These are phyloP conservation scores for Phytophthora pisi DNA, from an alignment of 352 stramenopile genomes.

Conservation along the genomic window DNA sequence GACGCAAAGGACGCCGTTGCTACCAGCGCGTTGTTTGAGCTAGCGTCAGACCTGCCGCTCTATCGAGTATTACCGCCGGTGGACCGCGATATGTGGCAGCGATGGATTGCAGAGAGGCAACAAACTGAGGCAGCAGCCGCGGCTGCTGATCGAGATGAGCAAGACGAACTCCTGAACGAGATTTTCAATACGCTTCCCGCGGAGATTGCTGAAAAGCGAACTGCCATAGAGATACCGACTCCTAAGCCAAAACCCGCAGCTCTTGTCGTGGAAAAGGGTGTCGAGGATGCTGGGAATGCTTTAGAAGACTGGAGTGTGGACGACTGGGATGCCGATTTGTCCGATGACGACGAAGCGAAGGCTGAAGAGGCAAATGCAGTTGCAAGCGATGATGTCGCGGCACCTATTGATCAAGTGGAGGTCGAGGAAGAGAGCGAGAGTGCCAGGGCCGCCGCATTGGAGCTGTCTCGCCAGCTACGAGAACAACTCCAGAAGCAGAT, in stretches of 20 bases:
- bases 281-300: conserved; percentile 2
- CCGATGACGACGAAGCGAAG: conserved; percentile 33
- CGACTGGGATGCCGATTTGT: conserved; percentile 74
- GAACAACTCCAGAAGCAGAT: conserved; percentile 44
- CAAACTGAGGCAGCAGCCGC: conserved; percentile 38
- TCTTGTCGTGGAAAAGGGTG: conserved; percentile 7
- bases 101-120: conserved; percentile 59
- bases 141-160: conserved; percentile 48
- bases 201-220: conserved; percentile 53
- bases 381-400: background rate
- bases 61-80: conserved; percentile 89
- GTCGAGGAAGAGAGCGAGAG: conserved; percentile 31
- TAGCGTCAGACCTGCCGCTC: conserved; percentile 84
- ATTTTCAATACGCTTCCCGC: conserved; percentile 55
- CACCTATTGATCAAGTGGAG: conserved; percentile 7
- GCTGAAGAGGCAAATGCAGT: background rate
- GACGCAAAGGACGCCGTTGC: conserved; percentile 81
- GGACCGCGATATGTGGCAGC: conserved; percentile 90
- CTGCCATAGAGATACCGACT: conserved; percentile 21
- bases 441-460: conserved; percentile 17
- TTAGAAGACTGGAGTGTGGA: conserved; percentile 69
- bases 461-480: conserved; percentile 47
- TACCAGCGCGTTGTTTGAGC: conserved; percentile 87
- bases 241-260: background rate
- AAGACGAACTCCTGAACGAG: conserved; percentile 58